These are phyloP conservation scores for Lonicera japonica DNA, from an alignment of 129 eudicot genomes.

Conservation along the genomic window DNA sequence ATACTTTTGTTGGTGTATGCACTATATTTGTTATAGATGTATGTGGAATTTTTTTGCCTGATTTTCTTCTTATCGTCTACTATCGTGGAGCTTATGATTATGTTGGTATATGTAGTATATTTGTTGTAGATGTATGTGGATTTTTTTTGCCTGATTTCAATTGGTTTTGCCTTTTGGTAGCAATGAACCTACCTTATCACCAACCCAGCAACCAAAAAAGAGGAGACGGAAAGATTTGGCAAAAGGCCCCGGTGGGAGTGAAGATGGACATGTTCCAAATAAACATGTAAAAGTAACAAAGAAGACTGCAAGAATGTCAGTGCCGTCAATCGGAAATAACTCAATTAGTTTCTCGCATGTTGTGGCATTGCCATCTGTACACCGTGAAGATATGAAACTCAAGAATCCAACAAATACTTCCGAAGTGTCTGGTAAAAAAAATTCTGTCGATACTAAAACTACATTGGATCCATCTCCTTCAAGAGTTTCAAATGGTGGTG, in stretches of 20 bases:
- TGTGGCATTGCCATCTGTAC: slow-evolving; percentile 31
- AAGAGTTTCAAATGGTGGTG: slow-evolving; percentile 40
- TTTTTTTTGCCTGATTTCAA: slow-evolving; percentile 14
- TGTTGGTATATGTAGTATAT: too few relatives aligned
- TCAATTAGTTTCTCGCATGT: slow-evolving; percentile 26
- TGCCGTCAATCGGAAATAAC: slow-evolving; percentile 41
- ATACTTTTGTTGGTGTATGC: too few relatives aligned
- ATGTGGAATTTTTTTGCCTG: slow-evolving; percentile 2
- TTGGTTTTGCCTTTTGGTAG: slow-evolving; percentile 24
- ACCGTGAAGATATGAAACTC: slow-evolving; percentile 31
- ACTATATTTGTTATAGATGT: too few relatives aligned
- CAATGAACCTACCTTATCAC: slow-evolving; percentile 50
- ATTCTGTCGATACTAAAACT: slow-evolving; percentile 34
- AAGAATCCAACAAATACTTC: slow-evolving; percentile 51
- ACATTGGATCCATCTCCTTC: slow-evolving; percentile 23
- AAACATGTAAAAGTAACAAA: slow-evolving; percentile 57
- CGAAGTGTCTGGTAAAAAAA: slow-evolving; percentile 43
- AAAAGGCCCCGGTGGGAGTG: slow-evolving; percentile 45
- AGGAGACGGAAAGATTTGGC: slow-evolving; percentile 79
- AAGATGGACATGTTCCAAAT: slow-evolving; percentile 37
- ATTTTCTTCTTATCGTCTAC: too few relatives aligned
- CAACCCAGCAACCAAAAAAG: slow-evolving; percentile 76
- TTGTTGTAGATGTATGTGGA: background rate
- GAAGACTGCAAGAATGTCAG: slow-evolving; percentile 50
- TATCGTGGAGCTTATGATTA: too few relatives aligned